Evolutionary conservation across 2,329 filamentous ascomycete genomes (phyloP).

Genomic region (Parastagonospora nodorum): DNA sequence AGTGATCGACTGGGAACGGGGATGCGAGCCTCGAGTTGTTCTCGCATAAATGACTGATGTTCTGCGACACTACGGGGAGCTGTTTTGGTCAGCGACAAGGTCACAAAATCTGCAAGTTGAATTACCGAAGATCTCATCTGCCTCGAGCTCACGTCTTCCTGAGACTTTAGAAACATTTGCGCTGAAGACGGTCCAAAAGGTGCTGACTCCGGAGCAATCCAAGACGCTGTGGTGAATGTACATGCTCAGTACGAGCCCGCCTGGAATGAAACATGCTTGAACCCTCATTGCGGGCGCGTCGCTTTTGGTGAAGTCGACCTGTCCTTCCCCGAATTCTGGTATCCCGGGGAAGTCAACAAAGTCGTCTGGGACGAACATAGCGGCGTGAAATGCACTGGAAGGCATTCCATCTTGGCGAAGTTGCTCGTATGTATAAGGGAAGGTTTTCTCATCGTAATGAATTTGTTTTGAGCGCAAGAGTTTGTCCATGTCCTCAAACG

Average conservation of each 20-base stretch:
- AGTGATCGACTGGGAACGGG: slow-evolving; percentile 5
- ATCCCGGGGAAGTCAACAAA: slow-evolving; percentile 34
- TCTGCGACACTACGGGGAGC: slow-evolving; percentile 24
- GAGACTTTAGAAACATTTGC: slow-evolving; percentile 29
- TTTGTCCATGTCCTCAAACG: slow-evolving; percentile 17
- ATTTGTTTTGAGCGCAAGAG: slow-evolving; percentile 31
- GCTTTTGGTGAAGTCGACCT: slow-evolving; percentile 29
- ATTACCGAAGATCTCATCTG: slow-evolving; percentile 15
- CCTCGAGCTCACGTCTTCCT: slow-evolving; percentile 15
- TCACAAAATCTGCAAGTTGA: neutral
- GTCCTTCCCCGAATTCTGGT: slow-evolving; percentile 33
- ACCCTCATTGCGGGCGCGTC: slow-evolving; percentile 37
- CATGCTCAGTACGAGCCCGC: slow-evolving; percentile 41
- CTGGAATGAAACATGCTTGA: slow-evolving; percentile 43
- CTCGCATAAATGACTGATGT: slow-evolving; percentile 28
- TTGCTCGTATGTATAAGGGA: slow-evolving; percentile 33
- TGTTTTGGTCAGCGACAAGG: slow-evolving; percentile 17
- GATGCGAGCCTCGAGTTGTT: slow-evolving; percentile 26
- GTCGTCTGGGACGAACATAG: slow-evolving; percentile 37
- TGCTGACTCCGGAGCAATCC: slow-evolving; percentile 37
- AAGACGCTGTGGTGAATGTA: slow-evolving; percentile 41
- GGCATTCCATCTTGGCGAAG: slow-evolving; percentile 41
- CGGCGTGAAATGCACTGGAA: slow-evolving; percentile 34
- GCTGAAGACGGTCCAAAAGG: slow-evolving; percentile 33
- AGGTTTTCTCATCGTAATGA: slow-evolving; percentile 16